Base-by-base conservation (phyloP, 139 green algal species). In the Astrephomene gubernaculifera region DNA sequence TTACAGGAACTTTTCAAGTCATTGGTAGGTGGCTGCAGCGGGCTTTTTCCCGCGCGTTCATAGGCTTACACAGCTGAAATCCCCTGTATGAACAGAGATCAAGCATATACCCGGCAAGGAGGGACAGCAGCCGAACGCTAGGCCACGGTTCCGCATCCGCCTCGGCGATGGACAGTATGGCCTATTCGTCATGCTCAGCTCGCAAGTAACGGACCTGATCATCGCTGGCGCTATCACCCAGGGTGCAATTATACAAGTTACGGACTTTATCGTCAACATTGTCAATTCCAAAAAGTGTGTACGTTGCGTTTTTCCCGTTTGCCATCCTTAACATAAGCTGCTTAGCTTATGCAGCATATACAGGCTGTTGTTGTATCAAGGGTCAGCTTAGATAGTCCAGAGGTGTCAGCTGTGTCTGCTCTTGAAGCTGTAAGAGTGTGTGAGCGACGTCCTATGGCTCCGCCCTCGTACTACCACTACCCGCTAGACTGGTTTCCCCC, bases 111-210 rank as follows among this genome's bases (percentile, higher is more conserved):
- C 38, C 12, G 21, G 3, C 8, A 82, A 82, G 9, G 60, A 82
- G 21, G 35, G 24, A 57, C 68, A 75, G 68, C 43, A 78, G 31
- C 43, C 45, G 4, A 71, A 54, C 35, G 67, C 22, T 22, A 83
- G 73, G 31, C 57, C 36, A 29, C 86, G 89, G 27, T 86, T 61
- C 36, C 73, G 81, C 27, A 41, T 90, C 7, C 82, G 53, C 36
- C 79, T 90, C 24, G 89, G 67, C 52, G 89, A 92, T 52, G 89
- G 89, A 12, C 9, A 87, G 31, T 82, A 82, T 45, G 72, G 57
- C 38, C 85, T 87, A 33, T 88, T 88, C 24, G 90, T 90, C 29
- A 97, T 99, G 93, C 81, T 98, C 35, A 93, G 96, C 21, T 95
- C 92, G 0, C 94, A 98, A 90, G 79, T 98, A 31, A 92, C 92